Conservation (phyloP, 2,329 filamentous ascomycete genomes). For the Tolypocladium guangdongense region DNA sequence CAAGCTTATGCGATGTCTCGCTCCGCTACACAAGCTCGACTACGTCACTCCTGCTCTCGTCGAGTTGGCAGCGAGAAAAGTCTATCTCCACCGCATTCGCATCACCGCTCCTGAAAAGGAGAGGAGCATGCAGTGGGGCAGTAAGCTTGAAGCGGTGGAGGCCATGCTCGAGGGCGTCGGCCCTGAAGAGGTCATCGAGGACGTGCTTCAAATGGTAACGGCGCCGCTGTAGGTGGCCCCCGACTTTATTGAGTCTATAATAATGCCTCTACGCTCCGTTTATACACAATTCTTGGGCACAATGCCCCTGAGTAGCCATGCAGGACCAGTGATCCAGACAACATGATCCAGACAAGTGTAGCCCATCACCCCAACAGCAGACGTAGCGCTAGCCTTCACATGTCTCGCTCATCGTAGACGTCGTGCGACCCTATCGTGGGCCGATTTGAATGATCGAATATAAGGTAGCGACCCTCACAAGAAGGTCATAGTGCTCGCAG, state of each 20-base stretch:
- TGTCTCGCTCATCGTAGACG: not conserved
- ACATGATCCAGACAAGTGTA: not conserved
- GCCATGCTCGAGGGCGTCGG: conserved; percentile 51
- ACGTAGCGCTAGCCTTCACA: not conserved
- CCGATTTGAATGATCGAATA: not conserved
- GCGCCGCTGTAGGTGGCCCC: conserved; percentile 28
- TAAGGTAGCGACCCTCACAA: not conserved
- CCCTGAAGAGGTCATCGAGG: conserved; percentile 53
- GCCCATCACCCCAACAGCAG: not conserved
- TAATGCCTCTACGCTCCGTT: not conserved
- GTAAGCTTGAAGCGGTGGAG: conserved; percentile 58
- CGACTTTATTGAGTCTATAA: conserved; percentile 5
- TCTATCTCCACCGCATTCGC: conserved; percentile 75
- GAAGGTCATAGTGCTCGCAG: conserved; percentile 1
- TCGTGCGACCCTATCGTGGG: not conserved
- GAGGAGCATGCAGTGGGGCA: conserved; percentile 89
- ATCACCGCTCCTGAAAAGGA: conserved; percentile 62
- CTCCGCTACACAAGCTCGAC: conserved; percentile 67
- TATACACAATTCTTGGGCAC: not conserved
- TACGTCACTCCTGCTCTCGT: conserved; percentile 81
- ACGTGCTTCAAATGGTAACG: conserved; percentile 47
- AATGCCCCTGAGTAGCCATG: not conserved
- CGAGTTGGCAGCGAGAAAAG: conserved; percentile 69
- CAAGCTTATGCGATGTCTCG: conserved; percentile 59
- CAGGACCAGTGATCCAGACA: not conserved